Evolutionary conservation across 257 asterid species (phyloP).

Genomic region (Paulownia fortunei): DNA sequence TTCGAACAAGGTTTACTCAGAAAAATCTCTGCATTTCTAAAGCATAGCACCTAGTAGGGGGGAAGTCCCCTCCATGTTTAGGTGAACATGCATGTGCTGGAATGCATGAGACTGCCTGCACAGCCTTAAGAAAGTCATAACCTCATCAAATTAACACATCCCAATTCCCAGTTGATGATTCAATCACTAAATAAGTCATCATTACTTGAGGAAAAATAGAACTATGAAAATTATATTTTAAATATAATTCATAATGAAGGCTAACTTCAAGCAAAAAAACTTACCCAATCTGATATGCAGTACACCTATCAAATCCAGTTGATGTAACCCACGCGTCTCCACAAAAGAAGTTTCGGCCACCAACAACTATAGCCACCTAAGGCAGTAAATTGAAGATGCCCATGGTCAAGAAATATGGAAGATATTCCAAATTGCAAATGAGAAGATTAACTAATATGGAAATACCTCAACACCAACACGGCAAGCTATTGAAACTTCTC

Average conservation of each 20-base stretch:
- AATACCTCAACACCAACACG: too few species aligned
- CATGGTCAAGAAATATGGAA: background rate
- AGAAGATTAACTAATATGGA: conserved; percentile 42
- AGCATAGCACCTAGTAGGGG: too few species aligned
- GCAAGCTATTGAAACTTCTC: conserved; percentile 68
- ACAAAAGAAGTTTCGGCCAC: conserved; percentile 72
- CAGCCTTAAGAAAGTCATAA: too few species aligned
- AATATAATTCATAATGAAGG: background rate
- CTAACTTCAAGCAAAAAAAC: conserved; percentile 7
- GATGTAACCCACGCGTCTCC: conserved; percentile 70
- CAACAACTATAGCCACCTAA: too few species aligned
- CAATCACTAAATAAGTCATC: background rate
- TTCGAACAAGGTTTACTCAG: too few species aligned
- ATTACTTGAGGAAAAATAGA: background rate
- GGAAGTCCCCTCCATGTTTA: too few species aligned
- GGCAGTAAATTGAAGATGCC: conserved; percentile 5
- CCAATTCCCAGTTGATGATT: background rate
- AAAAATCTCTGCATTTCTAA: too few species aligned
- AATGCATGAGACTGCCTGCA: too few species aligned
- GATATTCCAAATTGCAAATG: background rate
- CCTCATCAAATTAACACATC: background rate
- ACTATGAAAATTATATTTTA: background rate
- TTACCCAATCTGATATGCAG: conserved; percentile 74
- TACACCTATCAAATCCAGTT: conserved; percentile 61
- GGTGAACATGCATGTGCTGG: too few species aligned